Base-by-base conservation (phyloP, 2,329 filamentous ascomycete species). In the Chaetothyriales sp. region DNA sequence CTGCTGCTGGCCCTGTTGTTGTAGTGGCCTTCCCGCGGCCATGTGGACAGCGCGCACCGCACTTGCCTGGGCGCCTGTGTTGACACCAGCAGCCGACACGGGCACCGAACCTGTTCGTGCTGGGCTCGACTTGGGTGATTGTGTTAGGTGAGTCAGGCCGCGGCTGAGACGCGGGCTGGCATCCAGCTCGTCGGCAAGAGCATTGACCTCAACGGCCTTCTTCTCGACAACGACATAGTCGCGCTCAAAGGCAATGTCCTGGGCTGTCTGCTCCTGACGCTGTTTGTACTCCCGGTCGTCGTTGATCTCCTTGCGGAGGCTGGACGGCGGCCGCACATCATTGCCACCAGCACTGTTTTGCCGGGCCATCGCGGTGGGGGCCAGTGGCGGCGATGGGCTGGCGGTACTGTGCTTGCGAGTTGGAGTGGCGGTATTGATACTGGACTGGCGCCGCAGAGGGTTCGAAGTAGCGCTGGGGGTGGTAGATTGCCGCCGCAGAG, bases 181-280 rank as follows among this genome's bases (percentile, higher is more conserved):
- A 44, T 87, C 89, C 63, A 98, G 73, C 67, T 96, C 90, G 66
- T 98, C 92, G 19, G 92, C 92, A 61, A 98, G 84, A 2, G 92
- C 92, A 65, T 98, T 96, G 48, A 98, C 90, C 66, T 96, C 90
- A 9, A 98, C 89, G 18, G 88, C 84, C 57, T 84, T 81, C 71
- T 95, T 95, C 70, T 98, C 92, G 10, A 98, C 86, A 22, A 96
- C 75, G 18, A 98, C 90, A 61, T 96, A 98, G 58, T 96, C 92
- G 57, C 90, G 80, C 64, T 95, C 89, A 60, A 94, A 84, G 1
- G 85, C 85, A 47, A 93, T 81, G 57, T 96, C 90, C 60, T 94
- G 86, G 2, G 86, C 87, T 2, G 83, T 84, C 45, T 76, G 74
- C 57, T 84, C 80, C 43, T 73, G 73, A 47, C 75, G 75, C 48